Evolutionary conservation across 2,329 filamentous ascomycete species (phyloP), one percentile per base, ranked within the genome.

Genomic region (Lomentospora prolificans): DNA sequence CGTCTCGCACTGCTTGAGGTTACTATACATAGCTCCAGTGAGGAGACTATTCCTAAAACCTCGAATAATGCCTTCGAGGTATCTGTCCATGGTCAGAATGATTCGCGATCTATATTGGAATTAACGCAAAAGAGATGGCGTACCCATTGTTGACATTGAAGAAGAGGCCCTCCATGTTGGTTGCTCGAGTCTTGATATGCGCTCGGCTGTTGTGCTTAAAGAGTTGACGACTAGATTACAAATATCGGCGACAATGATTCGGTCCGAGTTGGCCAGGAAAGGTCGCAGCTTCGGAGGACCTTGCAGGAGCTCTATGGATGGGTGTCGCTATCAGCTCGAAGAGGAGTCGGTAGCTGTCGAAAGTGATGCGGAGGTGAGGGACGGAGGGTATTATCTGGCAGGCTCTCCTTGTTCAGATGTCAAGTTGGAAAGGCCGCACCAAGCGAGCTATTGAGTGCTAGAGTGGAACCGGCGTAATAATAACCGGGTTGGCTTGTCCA

Each of bases 121-220:
- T n/a, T n/a, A n/a, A 59, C 55, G 39, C 51, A 25, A 24, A 28
- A 10, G n/a, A 19, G 39, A 30, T 24, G 22, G 24, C 80, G 61
- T 77, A 92, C 87, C 91, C 91, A 73, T 89, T 91, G 73, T 95
- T 90, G 60, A 92, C 88, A 75, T 96, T 96, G 76, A 94, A 96
- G 66, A 90, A 86, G 50, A 96, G 84, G 58, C 90, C 90, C 78
- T 96, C 90, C 90, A 95, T 96, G 58, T 19, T 36, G 33, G 24
- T 19, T 22, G 22, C 24, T 30, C 36, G 36, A 24, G 17, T 17
- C 36, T 41, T 31, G 27, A 12, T 30, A 27, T 51, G 50, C 50
- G 28, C 28, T n/a, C 19, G 17, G 10, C n/a, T n/a, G 30, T 24
- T n/a, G 9, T 41, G 14, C 36, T 41, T 19, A 14, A 17, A 19